Conservation (phyloP, 805 yeast species). For the Candida coquimbonensis region DNA sequence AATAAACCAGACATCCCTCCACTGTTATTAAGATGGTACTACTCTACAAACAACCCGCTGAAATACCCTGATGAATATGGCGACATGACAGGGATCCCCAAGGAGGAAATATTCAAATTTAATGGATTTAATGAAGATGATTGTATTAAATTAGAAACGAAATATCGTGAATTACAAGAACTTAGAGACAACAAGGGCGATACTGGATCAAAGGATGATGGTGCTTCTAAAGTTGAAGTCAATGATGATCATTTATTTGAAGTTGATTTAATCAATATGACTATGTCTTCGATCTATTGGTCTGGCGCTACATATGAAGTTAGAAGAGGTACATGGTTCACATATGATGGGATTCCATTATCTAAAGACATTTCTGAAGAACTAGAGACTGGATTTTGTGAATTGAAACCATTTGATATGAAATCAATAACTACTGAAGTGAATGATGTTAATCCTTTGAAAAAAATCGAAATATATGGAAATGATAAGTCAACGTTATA, state of each 20-base stretch:
- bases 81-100: slow-evolving; percentile 36
- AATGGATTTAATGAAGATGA: slow-evolving; percentile 62
- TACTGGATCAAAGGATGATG: background rate
- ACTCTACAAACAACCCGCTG: slow-evolving; percentile 73
- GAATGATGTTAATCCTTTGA: slow-evolving; percentile 12
- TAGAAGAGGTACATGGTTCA: slow-evolving; percentile 82
- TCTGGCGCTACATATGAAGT: slow-evolving; percentile 80
- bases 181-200: background rate
- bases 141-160: slow-evolving; percentile 49
- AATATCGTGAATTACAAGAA: slow-evolving; percentile 2
- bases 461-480: slow-evolving; percentile 2
- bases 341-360: slow-evolving; percentile 49
- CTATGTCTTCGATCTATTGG: slow-evolving; percentile 74
- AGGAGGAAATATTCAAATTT: slow-evolving; percentile 41
- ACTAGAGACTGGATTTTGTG: slow-evolving; percentile 50
- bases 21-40: slow-evolving; percentile 52
- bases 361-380: slow-evolving; percentile 40
- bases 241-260: slow-evolving; percentile 75
- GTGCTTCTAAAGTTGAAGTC: slow-evolving; percentile 31
- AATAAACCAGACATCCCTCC: slow-evolving; percentile 8
- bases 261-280: slow-evolving; percentile 52
- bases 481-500: slow-evolving; percentile 9
- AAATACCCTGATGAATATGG: slow-evolving; percentile 56
- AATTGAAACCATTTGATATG: slow-evolving; percentile 30
- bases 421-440: slow-evolving; percentile 2